Evolutionary conservation across 129 eudicot genomes (phyloP).

Genomic region (Escallonia herrerae): DNA sequence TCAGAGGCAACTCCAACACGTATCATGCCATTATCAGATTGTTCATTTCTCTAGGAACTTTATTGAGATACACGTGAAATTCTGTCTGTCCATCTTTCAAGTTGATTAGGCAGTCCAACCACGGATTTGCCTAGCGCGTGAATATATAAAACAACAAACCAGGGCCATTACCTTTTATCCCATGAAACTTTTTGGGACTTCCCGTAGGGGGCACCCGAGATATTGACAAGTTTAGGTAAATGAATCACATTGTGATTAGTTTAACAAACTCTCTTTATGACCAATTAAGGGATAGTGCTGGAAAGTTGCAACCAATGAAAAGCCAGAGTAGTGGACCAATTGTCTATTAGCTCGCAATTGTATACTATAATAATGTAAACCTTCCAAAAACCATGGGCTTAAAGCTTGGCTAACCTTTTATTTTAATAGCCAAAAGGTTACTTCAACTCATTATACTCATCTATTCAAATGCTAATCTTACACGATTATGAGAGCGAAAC

Average conservation of each 20-base stretch:
- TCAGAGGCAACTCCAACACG: too few species aligned
- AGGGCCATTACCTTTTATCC: conserved; percentile 1
- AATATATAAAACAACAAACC: neutral
- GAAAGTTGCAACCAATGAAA: conserved; percentile 31
- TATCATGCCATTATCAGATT: too few species aligned
- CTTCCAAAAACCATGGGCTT: conserved; percentile 35
- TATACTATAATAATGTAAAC: neutral
- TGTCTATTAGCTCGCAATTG: conserved; percentile 3
- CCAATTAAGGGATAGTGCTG: conserved; percentile 36
- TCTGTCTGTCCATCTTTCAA: too few species aligned
- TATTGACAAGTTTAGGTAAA: conserved; percentile 23
- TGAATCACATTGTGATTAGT: conserved; percentile 35
- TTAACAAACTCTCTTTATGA: conserved; percentile 34
- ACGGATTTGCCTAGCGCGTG: too few species aligned
- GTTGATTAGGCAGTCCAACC: too few species aligned
- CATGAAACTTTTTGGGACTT: neutral
- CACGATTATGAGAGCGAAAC: conserved; percentile 47
- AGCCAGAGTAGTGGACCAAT: conserved; percentile 23
- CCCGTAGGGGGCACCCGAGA: conserved; percentile 10
- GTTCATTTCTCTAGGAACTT: too few species aligned
- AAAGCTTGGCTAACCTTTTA: neutral
- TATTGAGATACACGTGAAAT: too few species aligned
- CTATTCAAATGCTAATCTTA: conserved; percentile 49
- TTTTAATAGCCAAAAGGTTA: too few species aligned
- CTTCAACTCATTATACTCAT: too few species aligned